Evolutionary conservation across 2,329 filamentous ascomycete species (phyloP).

Genomic region (Talaromyces piceae): DNA sequence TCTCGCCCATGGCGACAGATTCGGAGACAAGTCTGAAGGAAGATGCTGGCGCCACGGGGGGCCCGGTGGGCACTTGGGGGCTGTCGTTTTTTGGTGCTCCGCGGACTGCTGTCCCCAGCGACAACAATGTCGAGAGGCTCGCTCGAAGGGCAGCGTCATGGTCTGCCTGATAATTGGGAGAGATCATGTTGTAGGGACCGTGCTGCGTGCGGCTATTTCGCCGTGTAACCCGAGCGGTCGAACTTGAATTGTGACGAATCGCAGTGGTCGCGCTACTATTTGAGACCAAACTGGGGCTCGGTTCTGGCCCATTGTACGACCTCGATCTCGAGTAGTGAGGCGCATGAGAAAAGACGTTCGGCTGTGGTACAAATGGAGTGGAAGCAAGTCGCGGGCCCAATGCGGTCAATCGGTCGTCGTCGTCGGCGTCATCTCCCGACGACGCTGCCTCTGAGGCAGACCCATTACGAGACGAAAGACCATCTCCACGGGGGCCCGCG

Average conservation of each 20-base stretch:
- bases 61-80: slow-evolving; percentile 20
- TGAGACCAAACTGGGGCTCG: slow-evolving; percentile 41
- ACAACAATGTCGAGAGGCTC: slow-evolving; percentile 88
- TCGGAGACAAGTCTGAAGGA: slow-evolving; percentile 54
- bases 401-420: slow-evolving; percentile 78
- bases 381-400: slow-evolving; percentile 57
- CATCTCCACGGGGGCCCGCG: slow-evolving; percentile 17
- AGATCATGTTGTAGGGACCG: slow-evolving; percentile 59
- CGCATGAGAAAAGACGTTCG: slow-evolving; percentile 86
- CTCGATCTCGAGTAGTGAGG: slow-evolving; percentile 32
- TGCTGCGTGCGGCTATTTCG: slow-evolving; percentile 39
- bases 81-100: slow-evolving; percentile 59
- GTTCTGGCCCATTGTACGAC: slow-evolving; percentile 27
- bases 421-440: slow-evolving; percentile 53
- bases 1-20: slow-evolving; percentile 49
- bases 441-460: slow-evolving; percentile 23
- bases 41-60: slow-evolving; percentile 31
- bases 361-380: slow-evolving; percentile 68
- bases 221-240: slow-evolving; percentile 26
- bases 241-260: slow-evolving; percentile 33
- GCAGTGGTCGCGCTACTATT: slow-evolving; percentile 27
- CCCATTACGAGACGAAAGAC: slow-evolving; percentile 18
- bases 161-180: slow-evolving; percentile 70
- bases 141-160: slow-evolving; percentile 90
- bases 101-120: slow-evolving; percentile 85